phyloP scores from a whole-genome alignment of 352 stramenopile species.

The Globisporangium okanoganense region DNA sequence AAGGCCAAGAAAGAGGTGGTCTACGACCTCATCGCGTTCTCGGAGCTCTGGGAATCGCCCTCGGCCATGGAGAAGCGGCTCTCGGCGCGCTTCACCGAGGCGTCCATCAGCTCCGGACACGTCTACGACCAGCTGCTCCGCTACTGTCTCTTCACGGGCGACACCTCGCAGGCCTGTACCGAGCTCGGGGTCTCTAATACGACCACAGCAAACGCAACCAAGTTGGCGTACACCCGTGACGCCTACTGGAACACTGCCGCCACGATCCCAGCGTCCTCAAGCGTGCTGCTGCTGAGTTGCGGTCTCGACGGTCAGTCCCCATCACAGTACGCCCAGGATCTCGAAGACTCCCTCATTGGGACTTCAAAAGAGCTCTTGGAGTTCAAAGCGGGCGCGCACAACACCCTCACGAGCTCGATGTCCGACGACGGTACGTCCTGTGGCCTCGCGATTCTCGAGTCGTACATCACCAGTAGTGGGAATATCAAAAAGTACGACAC shows the following conservation, averaged over 20 bases:
- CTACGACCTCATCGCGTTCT: conserved; percentile 64
- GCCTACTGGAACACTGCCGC: conserved; percentile 26
- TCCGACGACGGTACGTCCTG: conserved; percentile 39
- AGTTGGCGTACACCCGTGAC: conserved; percentile 37
- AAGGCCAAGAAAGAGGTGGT: conserved; percentile 31
- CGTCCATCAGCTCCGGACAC: conserved; percentile 38
- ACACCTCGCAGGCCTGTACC: conserved; percentile 31
- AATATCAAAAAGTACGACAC: conserved; percentile 47
- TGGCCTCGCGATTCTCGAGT: conserved; percentile 47
- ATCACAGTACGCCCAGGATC: conserved; percentile 33
- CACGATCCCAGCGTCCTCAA: conserved; percentile 28
- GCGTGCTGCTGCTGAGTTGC: conserved; percentile 52
- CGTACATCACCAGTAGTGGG: conserved; percentile 41
- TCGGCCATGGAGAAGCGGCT: conserved; percentile 40
- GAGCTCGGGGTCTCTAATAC: conserved; percentile 16
- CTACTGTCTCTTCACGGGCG: conserved; percentile 62
- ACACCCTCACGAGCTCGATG: conserved; percentile 30
- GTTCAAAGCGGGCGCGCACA: conserved; percentile 34
- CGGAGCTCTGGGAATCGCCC: conserved; percentile 67
- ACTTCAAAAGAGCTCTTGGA: conserved; percentile 45
- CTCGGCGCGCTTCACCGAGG: conserved; percentile 37
- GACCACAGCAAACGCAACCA: conserved; percentile 4
- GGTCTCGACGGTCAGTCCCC: conserved; percentile 41
- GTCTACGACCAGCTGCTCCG: conserved; percentile 40
- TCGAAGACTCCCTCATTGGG: conserved; percentile 34